Evolutionary conservation across 2,329 filamentous ascomycete species (phyloP).

Genomic region (Alternaria dauci): DNA sequence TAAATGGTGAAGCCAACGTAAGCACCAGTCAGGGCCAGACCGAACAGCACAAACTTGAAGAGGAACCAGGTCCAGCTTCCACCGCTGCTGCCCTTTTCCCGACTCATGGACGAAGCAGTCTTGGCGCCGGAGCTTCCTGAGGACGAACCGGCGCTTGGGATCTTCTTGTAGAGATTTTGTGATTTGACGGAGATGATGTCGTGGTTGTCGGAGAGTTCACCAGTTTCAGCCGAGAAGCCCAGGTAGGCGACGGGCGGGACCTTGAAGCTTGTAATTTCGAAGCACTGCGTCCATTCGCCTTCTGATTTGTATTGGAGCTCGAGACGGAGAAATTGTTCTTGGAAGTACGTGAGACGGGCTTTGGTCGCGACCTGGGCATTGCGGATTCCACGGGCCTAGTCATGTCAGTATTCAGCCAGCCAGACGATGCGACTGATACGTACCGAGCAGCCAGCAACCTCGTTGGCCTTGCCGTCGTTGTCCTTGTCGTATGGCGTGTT

Average conservation of each 20-base stretch:
- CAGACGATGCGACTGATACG: constrained; percentile 31
- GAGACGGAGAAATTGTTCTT: constrained; percentile 88
- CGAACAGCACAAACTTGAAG: constrained; percentile 82
- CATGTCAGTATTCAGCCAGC: constrained; percentile 16
- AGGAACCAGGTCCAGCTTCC: constrained; percentile 76
- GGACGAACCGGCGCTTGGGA: constrained; percentile 22
- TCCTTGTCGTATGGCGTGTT: constrained; percentile 88
- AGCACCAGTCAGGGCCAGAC: constrained; percentile 71
- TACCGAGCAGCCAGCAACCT: constrained; percentile 91
- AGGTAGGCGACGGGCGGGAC: constrained; percentile 77
- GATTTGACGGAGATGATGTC: constrained; percentile 89
- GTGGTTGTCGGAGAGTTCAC: constrained; percentile 96
- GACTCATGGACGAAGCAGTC: constrained; percentile 44
- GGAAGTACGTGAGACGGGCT: constrained; percentile 91
- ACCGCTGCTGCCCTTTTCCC: constrained; percentile 57
- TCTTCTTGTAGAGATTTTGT: constrained; percentile 82
- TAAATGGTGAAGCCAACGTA: constrained; percentile 91
- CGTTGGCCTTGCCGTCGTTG: constrained; percentile 91
- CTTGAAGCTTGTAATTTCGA: constrained; percentile 72
- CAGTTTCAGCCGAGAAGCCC: constrained; percentile 83
- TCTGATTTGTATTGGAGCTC: constrained; percentile 95
- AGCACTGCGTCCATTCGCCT: constrained; percentile 88
- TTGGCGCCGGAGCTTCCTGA: constrained; percentile 19
- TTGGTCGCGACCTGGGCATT: constrained; percentile 78
- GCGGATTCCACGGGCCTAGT: constrained; percentile 81